Conservation (phyloP, 2,329 filamentous ascomycete genomes). For the Magnaporthiopsis poae region DNA sequence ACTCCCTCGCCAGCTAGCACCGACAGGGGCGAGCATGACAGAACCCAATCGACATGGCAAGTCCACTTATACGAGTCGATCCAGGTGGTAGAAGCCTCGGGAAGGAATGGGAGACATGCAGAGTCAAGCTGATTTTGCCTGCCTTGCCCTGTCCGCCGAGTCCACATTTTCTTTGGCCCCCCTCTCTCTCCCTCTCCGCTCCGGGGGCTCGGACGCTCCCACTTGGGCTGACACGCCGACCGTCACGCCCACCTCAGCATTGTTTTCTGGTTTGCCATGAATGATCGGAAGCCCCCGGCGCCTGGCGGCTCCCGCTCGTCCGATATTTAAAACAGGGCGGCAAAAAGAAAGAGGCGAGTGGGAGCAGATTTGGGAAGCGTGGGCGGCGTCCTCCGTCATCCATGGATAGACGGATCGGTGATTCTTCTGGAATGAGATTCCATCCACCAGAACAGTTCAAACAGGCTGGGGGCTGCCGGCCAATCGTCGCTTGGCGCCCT, state of each 20-base stretch:
- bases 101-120: background rate
- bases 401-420: no score
- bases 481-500: background rate
- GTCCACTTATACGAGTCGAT: background rate
- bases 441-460: background rate
- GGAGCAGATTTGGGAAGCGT: background rate
- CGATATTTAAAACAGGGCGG: background rate
- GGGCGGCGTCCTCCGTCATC: background rate
- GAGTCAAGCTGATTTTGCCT: background rate
- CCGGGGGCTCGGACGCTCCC: background rate
- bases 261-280: background rate
- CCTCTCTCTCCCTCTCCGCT: no score
- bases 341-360: background rate
- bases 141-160: background rate
- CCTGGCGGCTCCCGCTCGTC: no score
- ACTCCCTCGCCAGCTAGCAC: background rate
- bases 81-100: background rate
- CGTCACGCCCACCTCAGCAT: constrained; percentile 2
- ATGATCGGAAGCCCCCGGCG: background rate
- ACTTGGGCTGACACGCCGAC: constrained; percentile 1
- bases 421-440: background rate
- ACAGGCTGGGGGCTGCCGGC: background rate
- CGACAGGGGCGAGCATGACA: background rate
- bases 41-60: background rate
- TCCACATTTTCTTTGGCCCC: background rate